These are phyloP conservation scores for Mariannaea elegans DNA, from an alignment of 2,329 filamentous ascomycete genomes.

Conservation along the genomic window DNA sequence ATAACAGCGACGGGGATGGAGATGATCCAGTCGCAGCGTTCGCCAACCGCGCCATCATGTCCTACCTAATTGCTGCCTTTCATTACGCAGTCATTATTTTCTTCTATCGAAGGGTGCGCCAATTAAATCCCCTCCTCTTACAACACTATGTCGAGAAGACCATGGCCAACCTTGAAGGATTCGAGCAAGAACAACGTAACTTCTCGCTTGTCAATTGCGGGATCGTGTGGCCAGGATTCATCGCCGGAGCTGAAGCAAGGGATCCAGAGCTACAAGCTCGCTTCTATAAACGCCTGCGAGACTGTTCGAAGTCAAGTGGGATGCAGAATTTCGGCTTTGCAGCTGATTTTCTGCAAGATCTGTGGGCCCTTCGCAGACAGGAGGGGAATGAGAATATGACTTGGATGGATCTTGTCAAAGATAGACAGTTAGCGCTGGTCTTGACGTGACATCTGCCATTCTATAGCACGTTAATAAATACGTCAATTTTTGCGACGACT, in stretches of 20 bases:
- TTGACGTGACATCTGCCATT: not conserved
- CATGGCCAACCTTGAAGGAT: slow-evolving; percentile 1
- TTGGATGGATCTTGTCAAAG: slow-evolving; percentile 5
- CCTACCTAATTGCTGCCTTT: not conserved
- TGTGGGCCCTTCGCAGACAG: not conserved
- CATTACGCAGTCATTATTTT: slow-evolving; percentile 6
- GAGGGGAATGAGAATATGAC: not conserved
- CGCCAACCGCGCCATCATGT: slow-evolving; percentile 4
- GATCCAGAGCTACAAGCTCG: not conserved
- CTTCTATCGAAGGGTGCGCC: slow-evolving; percentile 3
- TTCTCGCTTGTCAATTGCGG: not conserved
- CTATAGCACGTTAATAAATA: no score
- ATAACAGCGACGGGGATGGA: not conserved
- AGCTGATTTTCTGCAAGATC: slow-evolving; percentile 7
- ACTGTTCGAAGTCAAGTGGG: not conserved
- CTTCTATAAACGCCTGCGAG: not conserved
- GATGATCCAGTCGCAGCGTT: not conserved
- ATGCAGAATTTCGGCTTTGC: slow-evolving; percentile 9
- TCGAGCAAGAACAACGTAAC: slow-evolving; percentile 3
- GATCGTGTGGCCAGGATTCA: slow-evolving; percentile 5
- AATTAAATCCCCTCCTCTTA: not conserved
- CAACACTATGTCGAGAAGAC: slow-evolving; percentile 10
- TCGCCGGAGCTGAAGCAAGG: slow-evolving; percentile 2
- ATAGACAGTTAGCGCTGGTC: slow-evolving; percentile 1
- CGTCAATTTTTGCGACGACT: no score